phyloP scores from a whole-genome alignment of 2,329 filamentous ascomycete genomes.

The Cadophora malorum region DNA sequence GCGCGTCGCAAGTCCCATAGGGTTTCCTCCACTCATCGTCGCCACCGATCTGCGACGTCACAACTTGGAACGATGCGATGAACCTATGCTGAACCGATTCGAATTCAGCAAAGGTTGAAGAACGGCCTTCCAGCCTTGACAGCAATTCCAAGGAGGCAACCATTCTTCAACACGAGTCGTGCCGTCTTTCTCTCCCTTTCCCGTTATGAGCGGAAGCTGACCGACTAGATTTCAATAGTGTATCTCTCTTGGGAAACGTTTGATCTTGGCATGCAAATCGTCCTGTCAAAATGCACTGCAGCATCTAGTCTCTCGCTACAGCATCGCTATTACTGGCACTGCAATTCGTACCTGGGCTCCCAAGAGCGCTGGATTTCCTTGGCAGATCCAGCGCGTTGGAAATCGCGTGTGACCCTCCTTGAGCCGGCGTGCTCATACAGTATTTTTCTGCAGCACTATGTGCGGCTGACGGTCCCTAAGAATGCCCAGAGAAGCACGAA shows the following conservation, averaged over 20 bases:
- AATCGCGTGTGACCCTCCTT: background rate
- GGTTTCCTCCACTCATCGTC: background rate
- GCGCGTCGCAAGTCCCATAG: no score
- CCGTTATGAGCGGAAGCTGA: background rate
- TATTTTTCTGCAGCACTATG: background rate
- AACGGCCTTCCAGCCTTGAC: background rate
- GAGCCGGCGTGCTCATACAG: background rate
- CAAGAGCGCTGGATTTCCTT: background rate
- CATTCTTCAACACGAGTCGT: background rate
- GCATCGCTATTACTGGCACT: no score
- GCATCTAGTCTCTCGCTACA: background rate
- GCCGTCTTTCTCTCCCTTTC: background rate
- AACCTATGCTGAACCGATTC: background rate
- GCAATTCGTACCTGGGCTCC: no score
- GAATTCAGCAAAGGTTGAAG: background rate
- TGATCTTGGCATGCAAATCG: background rate
- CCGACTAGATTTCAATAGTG: background rate
- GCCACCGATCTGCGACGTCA: background rate
- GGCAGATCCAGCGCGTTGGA: background rate
- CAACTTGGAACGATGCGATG: background rate
- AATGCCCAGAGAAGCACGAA: background rate
- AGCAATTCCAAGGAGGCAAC: background rate
- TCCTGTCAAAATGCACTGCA: slow-evolving; percentile 1
- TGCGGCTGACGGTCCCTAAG: background rate
- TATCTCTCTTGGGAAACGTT: background rate